A percentile compares a stretch with the other conserved stretches of the same genome.
Conservation (phyloP, 208 protist species). For the Crithidia mellificae region DNA sequence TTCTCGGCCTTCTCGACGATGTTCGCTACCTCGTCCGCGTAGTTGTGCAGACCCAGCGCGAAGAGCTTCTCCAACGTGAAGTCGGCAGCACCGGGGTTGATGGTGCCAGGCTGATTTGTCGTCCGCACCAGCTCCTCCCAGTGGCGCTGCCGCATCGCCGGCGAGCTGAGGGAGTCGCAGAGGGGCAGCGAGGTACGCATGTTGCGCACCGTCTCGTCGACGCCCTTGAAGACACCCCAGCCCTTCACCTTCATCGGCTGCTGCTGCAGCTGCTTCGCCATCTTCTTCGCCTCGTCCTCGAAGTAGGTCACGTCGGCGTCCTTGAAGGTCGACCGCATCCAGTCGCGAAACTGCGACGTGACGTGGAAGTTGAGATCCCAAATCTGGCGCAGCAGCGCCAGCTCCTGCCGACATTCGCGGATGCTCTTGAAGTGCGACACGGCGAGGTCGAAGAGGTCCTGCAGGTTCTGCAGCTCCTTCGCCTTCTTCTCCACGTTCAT, state of each 20-base stretch:
- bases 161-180: constrained; percentile 92
- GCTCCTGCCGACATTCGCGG: constrained; percentile 88
- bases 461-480: constrained; percentile 86
- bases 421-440: constrained; percentile 93
- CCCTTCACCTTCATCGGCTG: constrained; percentile 94
- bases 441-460: constrained; percentile 95
- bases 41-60: constrained; percentile 96
- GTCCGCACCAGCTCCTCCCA: constrained; percentile 95
- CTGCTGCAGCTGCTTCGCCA: constrained; percentile 92
- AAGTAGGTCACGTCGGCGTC: constrained; percentile 90
- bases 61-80: constrained; percentile 97
- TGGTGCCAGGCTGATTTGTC: constrained; percentile 88
- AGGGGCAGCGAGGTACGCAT: constrained; percentile 94
- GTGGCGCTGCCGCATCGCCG: constrained; percentile 95
- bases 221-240: constrained; percentile 93
- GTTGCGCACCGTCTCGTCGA: constrained; percentile 94
- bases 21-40: constrained; percentile 95
- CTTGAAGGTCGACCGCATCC: constrained; percentile 95
- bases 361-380: constrained; percentile 94
- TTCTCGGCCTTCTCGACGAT: constrained; percentile 98
- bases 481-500: constrained; percentile 88
- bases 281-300: constrained; percentile 94
- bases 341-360: constrained; percentile 92
- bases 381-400: constrained; percentile 92
- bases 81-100: constrained; percentile 86